A percentile compares a stretch with the other conserved stretches of the same genome.
These are phyloP conservation scores for Nakazawaea wyomingensis DNA, from an alignment of 805 yeast species.

Conservation along the genomic window DNA sequence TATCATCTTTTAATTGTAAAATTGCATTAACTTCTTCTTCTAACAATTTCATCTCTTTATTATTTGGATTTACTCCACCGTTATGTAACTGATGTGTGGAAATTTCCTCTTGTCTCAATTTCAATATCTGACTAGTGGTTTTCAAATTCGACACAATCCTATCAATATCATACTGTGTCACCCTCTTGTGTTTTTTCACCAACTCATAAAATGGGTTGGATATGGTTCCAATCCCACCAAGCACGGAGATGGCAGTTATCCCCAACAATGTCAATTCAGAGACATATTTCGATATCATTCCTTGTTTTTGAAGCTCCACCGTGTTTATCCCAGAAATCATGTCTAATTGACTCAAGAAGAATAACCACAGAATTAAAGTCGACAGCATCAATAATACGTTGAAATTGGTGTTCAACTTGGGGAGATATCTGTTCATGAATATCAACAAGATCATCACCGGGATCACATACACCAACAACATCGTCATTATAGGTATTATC, in stretches of 20 bases:
- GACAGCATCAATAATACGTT: background rate
- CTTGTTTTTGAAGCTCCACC: slow-evolving; percentile 16
- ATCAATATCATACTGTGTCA: slow-evolving; percentile 30
- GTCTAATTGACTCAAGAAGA: slow-evolving; percentile 27
- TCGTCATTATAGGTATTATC: slow-evolving; percentile 32
- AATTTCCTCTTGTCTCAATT: slow-evolving; percentile 30
- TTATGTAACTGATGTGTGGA: slow-evolving; percentile 16
- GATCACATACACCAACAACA: slow-evolving; percentile 34
- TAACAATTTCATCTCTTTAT: slow-evolving; percentile 9
- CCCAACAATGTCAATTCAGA: slow-evolving; percentile 45
- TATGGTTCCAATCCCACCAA: slow-evolving; percentile 49
- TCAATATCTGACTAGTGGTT: slow-evolving; percentile 32
- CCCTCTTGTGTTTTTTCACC: slow-evolving; percentile 17
- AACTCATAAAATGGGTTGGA: slow-evolving; percentile 34
- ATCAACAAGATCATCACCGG: slow-evolving; percentile 33
- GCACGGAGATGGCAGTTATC: slow-evolving; percentile 41
- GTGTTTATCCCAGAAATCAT: slow-evolving; percentile 27
- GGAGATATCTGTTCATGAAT: slow-evolving; percentile 24
- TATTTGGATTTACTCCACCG: slow-evolving; percentile 22
- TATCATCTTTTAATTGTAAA: slow-evolving; percentile 4
- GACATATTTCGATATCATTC: slow-evolving; percentile 36
- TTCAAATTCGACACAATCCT: slow-evolving; percentile 33
- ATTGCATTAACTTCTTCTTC: slow-evolving; percentile 10
- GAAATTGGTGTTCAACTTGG: slow-evolving; percentile 18
- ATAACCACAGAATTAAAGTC: slow-evolving; percentile 12